Evolutionary conservation across 805 yeast genomes (phyloP).

Genomic region (Candida gorgasii): DNA sequence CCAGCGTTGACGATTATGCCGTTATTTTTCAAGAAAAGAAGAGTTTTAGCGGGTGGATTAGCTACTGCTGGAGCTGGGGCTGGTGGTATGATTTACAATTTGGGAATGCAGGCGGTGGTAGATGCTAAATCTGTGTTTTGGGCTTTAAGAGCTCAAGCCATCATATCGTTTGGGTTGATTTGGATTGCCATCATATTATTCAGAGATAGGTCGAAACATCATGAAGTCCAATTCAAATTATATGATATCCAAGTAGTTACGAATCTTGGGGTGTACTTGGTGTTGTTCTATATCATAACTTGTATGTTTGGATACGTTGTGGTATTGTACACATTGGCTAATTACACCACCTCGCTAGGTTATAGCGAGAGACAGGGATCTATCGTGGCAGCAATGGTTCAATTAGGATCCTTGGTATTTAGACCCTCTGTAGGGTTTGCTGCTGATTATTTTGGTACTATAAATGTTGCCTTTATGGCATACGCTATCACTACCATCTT

Average conservation of each 20-base stretch:
- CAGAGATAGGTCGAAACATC: slow-evolving; percentile 14
- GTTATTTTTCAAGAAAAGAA: slow-evolving; percentile 64
- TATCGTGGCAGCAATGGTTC: slow-evolving; percentile 57
- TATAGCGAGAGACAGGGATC: slow-evolving; percentile 55
- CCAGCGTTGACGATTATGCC: slow-evolving; percentile 63
- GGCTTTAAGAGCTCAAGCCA: slow-evolving; percentile 52
- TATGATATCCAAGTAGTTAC: slow-evolving; percentile 45
- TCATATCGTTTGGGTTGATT: slow-evolving; percentile 26
- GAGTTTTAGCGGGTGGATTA: slow-evolving; percentile 53
- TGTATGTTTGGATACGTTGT: slow-evolving; percentile 63
- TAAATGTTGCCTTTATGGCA: slow-evolving; percentile 36
- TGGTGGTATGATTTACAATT: slow-evolving; percentile 51
- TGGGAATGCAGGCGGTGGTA: slow-evolving; percentile 48
- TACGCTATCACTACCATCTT: slow-evolving; percentile 27
- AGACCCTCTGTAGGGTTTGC: slow-evolving; percentile 55
- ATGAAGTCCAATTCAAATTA: slow-evolving; percentile 22
- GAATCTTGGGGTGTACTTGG: slow-evolving; percentile 44
- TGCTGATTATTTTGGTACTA: slow-evolving; percentile 52
- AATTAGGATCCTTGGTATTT: slow-evolving; percentile 55
- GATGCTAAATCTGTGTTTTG: slow-evolving; percentile 40
- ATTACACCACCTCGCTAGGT: slow-evolving; percentile 60
- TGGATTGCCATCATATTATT: slow-evolving; percentile 21
- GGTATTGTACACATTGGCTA: slow-evolving; percentile 56
- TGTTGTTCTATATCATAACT: slow-evolving; percentile 41
- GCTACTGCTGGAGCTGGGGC: slow-evolving; percentile 52